Conservation (phyloP, 2,329 filamentous ascomycete species). For the Fusarium xylarioides region DNA sequence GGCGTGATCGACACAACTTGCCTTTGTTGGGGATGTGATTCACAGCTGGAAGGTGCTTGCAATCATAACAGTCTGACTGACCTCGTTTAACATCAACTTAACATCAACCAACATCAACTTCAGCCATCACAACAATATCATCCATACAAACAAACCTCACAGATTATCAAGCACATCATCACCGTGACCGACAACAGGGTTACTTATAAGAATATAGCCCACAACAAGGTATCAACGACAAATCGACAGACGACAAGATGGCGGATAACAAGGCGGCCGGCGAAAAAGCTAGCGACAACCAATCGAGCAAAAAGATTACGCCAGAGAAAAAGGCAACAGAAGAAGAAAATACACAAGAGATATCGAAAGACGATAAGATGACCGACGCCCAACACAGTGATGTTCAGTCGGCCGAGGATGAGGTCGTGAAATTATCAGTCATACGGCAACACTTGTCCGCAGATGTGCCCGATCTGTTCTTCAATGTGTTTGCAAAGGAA, state of each 20-base stretch:
- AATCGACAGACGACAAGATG: not conserved
- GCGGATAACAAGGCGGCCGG: not conserved
- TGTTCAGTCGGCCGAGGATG: not conserved
- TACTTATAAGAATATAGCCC: not conserved
- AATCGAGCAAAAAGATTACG: not conserved
- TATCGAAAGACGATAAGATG: not conserved
- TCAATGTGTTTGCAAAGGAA: not conserved
- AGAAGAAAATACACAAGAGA: not conserved
- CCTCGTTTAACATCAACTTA: not conserved
- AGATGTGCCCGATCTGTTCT: conserved; percentile 2
- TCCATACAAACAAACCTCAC: not conserved
- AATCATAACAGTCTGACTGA: not conserved
- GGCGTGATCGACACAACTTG: not conserved
- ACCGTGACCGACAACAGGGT: not conserved
- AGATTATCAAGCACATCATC: not conserved
- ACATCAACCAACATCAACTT: not conserved
- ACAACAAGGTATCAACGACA: not conserved
- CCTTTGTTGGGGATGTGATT: not conserved
- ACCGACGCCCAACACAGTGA: not conserved
- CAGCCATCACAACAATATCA: not conserved
- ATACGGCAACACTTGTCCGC: not conserved
- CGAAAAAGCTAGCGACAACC: not conserved
- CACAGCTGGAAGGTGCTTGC: not conserved
- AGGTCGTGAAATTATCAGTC: not conserved
- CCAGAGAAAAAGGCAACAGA: not conserved